phyloP scores from a whole-genome alignment of 2,329 filamentous ascomycete genomes.

The Alternaria hordeiaustralica region DNA sequence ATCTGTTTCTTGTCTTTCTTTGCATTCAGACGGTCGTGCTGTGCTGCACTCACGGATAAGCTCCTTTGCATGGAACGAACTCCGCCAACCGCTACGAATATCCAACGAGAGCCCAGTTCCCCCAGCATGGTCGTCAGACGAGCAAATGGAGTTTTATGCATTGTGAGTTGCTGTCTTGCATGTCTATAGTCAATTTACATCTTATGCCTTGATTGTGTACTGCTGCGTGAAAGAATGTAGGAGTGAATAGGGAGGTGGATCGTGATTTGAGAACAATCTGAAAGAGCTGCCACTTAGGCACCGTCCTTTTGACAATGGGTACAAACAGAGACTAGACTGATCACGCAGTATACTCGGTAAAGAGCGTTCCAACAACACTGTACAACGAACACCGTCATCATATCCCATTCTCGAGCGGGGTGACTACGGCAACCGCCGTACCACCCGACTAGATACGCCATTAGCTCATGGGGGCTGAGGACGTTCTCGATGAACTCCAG shows the following conservation, averaged over 20 bases:
- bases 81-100: slow-evolving; percentile 33
- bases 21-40: slow-evolving; percentile 40
- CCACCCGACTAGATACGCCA: neutral
- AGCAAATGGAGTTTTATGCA: slow-evolving; percentile 45
- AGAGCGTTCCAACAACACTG: neutral
- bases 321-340: neutral
- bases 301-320: neutral
- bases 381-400: neutral
- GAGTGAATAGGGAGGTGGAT: neutral
- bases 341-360: neutral
- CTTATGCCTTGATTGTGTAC: neutral
- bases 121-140: slow-evolving; percentile 36
- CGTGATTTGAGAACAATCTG: neutral
- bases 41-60: slow-evolving; percentile 30
- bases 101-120: slow-evolving; percentile 29
- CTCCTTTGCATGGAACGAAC: slow-evolving; percentile 15
- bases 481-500: neutral
- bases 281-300: neutral
- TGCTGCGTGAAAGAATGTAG: neutral
- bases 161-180: slow-evolving; percentile 26
- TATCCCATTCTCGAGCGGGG: neutral
- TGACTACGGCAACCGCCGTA: neutral
- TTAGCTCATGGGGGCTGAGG: neutral
- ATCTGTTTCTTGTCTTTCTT: slow-evolving; percentile 47
- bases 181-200: slow-evolving; percentile 26